Evolutionary conservation across 495 filamentous ascomycete genomes (phyloP).

Genomic region (Rostrohypoxylon terebratum): DNA sequence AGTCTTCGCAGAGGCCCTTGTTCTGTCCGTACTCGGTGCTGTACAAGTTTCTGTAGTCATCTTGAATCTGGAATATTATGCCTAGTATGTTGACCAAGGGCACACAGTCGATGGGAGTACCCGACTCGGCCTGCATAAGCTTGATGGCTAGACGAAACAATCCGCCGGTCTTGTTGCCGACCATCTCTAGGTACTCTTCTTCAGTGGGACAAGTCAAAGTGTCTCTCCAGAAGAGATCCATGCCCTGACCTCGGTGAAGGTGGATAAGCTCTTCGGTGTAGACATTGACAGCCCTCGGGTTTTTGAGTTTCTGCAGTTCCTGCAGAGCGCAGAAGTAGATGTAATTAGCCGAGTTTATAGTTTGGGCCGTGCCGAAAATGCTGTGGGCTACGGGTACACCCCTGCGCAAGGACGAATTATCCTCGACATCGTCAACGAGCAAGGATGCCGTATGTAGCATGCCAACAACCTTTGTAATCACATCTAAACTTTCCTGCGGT

Average conservation of each 20-base stretch:
- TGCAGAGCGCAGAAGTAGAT: conserved; percentile 92
- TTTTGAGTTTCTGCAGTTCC: conserved; percentile 80
- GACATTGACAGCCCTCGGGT: conserved; percentile 76
- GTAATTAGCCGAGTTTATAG: conserved; percentile 98
- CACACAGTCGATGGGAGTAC: conserved; percentile 74
- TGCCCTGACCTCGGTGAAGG: conserved; percentile 94
- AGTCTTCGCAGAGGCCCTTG: conserved; percentile 95
- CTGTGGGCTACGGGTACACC: conserved; percentile 92
- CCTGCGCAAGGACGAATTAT: conserved; percentile 83
- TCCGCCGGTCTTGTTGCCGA: conserved; percentile 96
- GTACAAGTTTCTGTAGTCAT: conserved; percentile 93
- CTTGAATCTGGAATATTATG: conserved; percentile 94
- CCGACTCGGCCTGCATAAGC: conserved; percentile 93
- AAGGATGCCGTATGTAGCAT: conserved; percentile 96
- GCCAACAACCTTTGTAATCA: conserved; percentile 88
- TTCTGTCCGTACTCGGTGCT: conserved; percentile 79
- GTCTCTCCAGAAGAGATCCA: conserved; percentile 98
- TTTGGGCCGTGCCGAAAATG: conserved; percentile 95
- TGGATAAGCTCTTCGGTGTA: conserved; percentile 92
- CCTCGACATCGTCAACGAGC: conserved; percentile 93
- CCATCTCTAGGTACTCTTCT: conserved; percentile 99
- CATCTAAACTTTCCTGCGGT: conserved; percentile 76
- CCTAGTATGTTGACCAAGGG: conserved; percentile 91
- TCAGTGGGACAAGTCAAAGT: conserved; percentile 92
- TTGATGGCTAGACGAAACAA: conserved; percentile 94